phyloP scores from a whole-genome alignment of 148 eudicot species.

The Spergularia marina region DNA sequence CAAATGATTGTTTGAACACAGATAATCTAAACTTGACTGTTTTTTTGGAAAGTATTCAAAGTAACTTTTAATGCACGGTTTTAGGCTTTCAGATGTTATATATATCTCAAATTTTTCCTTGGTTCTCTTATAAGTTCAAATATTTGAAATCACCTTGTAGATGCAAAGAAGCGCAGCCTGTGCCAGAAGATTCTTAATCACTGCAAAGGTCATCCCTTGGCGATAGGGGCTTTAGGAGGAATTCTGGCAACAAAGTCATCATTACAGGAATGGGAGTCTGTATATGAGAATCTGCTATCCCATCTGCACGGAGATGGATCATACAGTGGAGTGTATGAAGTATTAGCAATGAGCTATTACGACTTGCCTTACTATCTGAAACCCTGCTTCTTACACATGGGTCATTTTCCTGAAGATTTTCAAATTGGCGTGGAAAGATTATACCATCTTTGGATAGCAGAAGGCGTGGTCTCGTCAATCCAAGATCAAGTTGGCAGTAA shows the following conservation, averaged over 20 bases:
- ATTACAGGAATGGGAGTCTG: background rate
- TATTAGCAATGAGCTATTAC: background rate
- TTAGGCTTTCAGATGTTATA: too few relatives aligned
- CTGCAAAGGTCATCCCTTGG: slow-evolving; percentile 21
- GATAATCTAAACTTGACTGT: too few relatives aligned
- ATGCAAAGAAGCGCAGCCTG: background rate
- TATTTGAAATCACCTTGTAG: background rate
- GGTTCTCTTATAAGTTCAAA: too few relatives aligned
- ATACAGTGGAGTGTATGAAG: slow-evolving; percentile 10
- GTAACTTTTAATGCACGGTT: too few relatives aligned
- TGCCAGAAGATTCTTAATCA: slow-evolving; percentile 4
- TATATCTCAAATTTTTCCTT: too few relatives aligned
- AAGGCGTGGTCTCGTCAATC: background rate
- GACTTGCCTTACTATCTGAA: background rate
- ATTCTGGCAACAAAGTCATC: slow-evolving; percentile 6
- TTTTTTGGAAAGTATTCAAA: too few relatives aligned
- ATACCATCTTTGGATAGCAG: background rate
- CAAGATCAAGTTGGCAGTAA: background rate
- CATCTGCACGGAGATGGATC: slow-evolving; percentile 9
- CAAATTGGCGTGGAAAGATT: background rate
- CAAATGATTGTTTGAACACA: too few relatives aligned
- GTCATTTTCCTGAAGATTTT: slow-evolving; percentile 11
- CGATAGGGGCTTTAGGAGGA: background rate
- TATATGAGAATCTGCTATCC: background rate
- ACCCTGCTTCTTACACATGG: slow-evolving; percentile 2